These are phyloP conservation scores for Ramichloridium luteum DNA, from an alignment of 2,329 filamentous ascomycete species.

Conservation along the genomic window DNA sequence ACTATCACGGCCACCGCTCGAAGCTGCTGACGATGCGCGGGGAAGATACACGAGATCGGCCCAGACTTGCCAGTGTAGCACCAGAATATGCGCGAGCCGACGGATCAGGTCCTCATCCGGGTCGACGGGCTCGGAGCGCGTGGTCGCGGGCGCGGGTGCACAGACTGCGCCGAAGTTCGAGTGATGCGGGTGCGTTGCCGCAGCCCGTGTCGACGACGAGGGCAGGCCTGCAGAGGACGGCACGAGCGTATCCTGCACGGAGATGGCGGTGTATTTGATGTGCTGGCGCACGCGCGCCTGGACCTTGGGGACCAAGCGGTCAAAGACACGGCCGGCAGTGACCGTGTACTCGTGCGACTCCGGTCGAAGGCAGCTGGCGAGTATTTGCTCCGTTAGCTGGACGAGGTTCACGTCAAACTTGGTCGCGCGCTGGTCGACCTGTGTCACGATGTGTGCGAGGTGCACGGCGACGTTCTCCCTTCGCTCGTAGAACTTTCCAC, in stretches of 20 bases:
- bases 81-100: conserved; percentile 67
- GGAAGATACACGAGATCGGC: conserved; percentile 54
- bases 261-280: conserved; percentile 28
- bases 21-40: conserved; percentile 12
- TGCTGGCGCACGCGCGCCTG: conserved; percentile 25
- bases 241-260: conserved; percentile 33
- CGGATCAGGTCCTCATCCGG: conserved; percentile 51
- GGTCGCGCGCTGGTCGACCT: conserved; percentile 21
- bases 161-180: conserved; percentile 19
- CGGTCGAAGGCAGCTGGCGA: conserved; percentile 22
- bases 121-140: conserved; percentile 12
- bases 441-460: conserved; percentile 32
- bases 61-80: conserved; percentile 89
- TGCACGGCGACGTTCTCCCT: conserved; percentile 34
- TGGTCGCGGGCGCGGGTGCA: conserved; percentile 10
- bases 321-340: conserved; percentile 21
- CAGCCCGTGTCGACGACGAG: conserved; percentile 6
- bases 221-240: conserved; percentile 11
- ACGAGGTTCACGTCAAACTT: conserved; percentile 25
- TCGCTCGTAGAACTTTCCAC: conserved; percentile 28
- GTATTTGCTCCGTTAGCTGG: conserved; percentile 24
- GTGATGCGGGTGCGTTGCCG: conserved; percentile 5
- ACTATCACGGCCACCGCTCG: conserved; percentile 13
- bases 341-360: conserved; percentile 18
- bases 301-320: conserved; percentile 23